phyloP scores from a whole-genome alignment of 192 early-diverging fungal species.

The Haplosporangium gracile region DNA sequence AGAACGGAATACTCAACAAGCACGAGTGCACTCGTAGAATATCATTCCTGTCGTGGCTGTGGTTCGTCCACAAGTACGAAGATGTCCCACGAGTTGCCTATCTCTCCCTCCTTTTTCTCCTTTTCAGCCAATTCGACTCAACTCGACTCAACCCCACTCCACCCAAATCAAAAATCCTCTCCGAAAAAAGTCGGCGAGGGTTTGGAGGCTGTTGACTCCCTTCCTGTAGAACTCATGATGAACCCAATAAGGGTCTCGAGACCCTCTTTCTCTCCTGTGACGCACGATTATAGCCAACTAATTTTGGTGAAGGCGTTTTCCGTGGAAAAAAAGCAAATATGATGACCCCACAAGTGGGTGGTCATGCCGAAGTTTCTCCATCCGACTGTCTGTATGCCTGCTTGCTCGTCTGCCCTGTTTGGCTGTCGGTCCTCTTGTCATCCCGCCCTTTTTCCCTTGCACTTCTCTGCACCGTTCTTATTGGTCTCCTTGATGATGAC shows the following conservation, averaged over 20 bases:
- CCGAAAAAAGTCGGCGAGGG: not conserved
- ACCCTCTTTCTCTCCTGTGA: not conserved
- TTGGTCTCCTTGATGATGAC: not conserved
- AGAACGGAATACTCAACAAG: not conserved
- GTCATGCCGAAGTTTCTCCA: not conserved
- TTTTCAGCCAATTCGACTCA: not conserved
- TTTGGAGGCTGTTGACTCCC: not conserved
- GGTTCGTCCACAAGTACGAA: not conserved
- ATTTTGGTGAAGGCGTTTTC: slow-evolving; percentile 4
- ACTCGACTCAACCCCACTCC: not conserved
- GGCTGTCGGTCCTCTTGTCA: not conserved
- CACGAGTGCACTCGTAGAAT: not conserved
- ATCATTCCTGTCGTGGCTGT: slow-evolving; percentile 11
- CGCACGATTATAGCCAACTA: not conserved
- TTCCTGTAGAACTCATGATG: not conserved
- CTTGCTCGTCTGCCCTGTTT: not conserved
- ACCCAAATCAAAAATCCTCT: not conserved
- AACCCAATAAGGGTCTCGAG: not conserved
- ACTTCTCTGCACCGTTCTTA: not conserved
- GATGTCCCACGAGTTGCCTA: not conserved
- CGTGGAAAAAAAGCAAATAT: not conserved
- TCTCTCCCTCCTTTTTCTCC: not conserved
- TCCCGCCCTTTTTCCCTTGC: not conserved
- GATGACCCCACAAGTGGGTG: not conserved
- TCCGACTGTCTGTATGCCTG: not conserved